Base-by-base conservation (phyloP, 345 rosid species). In the Lagerstroemia speciosa region DNA sequence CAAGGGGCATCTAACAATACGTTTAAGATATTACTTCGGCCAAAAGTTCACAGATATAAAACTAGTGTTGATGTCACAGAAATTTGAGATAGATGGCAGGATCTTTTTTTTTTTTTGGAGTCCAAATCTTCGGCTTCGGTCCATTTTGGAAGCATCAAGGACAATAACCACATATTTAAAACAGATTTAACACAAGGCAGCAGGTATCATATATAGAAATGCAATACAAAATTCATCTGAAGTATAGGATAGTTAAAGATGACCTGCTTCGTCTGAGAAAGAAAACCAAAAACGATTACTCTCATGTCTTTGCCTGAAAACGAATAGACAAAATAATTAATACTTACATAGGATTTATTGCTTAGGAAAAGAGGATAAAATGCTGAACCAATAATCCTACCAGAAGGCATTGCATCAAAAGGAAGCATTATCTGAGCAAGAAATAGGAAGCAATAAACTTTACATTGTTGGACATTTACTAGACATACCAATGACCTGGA, bases 261-360 rank as follows among this genome's bases (percentile, higher is more conserved):
- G 33, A 92, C 99, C 99, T 87, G 93, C 87, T 81, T 92, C 77
- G 84, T 89, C 70, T 80, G 81, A 45, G 99, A 93, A 74, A 78
- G 98, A 75, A 94, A 94, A 72, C 98, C 96, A 77, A 89, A 89
- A 48, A 94, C 98, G 70, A 94, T 76, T 66, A 92, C 81, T 78
- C 97, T 88, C 99, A 94, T 91, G 80, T 94, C 99, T 78, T 91
- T 94, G 69, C 99, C 99, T 94, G 77, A 78, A 41, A 71, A 48
- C 48, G 67, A 65, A 52, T 65, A 33, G 24, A 64, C 27, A 71
- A 22, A 65, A 30, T 14, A 38, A 31, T 15, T 12, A 36, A 8
- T 38, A 37, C 29, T n/a, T n/a, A 24, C 10, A 14, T 11, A 20
- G 32, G 30, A 24, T 24, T n/a, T 65, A 24, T 65, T n/a, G 16